Conservation (phyloP, 441 rosid genomes). For the Mallotus japonicus region DNA sequence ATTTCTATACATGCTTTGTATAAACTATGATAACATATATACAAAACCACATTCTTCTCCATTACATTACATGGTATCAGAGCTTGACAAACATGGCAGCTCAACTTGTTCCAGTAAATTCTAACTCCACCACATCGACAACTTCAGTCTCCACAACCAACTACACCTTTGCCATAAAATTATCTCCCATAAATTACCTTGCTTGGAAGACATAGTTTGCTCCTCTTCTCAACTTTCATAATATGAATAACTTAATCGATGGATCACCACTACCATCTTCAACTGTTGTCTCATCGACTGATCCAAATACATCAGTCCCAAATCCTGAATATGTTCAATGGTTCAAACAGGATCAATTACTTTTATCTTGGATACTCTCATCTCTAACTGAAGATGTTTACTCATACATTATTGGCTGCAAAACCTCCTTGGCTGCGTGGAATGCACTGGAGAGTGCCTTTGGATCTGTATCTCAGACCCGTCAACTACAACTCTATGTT, state of each 20-base stretch:
- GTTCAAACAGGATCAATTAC: not conserved
- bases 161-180: not conserved
- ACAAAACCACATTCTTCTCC: not conserved
- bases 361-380: not conserved
- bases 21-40: not conserved
- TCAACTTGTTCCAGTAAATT: not conserved
- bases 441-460: not conserved
- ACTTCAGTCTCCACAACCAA: not conserved
- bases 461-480: not conserved
- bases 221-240: not conserved
- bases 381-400: not conserved
- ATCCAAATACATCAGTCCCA: not conserved
- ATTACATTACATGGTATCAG: not conserved
- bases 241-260: not conserved
- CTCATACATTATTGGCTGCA: not conserved
- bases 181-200: not conserved
- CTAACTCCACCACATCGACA: not conserved
- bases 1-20: too few species aligned
- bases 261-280: not conserved
- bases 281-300: not conserved
- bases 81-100: not conserved
- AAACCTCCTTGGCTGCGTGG: not conserved
- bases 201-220: not conserved
- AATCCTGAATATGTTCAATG: too few species aligned
- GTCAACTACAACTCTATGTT: not conserved